These are phyloP conservation scores for Trichosporon coremiiforme DNA, from an alignment of 1,284 basidiomycete species.

Conservation along the genomic window DNA sequence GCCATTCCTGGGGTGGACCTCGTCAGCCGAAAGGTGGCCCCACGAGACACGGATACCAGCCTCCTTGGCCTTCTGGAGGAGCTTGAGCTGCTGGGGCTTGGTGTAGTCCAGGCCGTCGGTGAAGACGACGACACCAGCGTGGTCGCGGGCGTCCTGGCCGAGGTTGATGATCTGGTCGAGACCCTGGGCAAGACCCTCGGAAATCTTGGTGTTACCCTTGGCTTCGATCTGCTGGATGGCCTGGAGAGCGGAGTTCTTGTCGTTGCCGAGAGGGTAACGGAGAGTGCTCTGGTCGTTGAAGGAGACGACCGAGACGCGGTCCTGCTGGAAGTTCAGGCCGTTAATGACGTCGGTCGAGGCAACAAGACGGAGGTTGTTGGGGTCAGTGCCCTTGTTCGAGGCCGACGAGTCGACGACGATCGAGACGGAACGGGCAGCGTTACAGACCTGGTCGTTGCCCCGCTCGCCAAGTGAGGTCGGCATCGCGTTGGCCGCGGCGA, in stretches of 20 bases:
- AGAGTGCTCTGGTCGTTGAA: conserved; percentile 17
- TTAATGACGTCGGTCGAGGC: conserved; percentile 18
- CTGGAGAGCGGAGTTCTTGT: not conserved
- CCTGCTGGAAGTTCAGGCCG: conserved; percentile 18
- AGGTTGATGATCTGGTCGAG: conserved; percentile 12
- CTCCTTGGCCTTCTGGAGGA: conserved; percentile 10
- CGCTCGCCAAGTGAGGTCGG: not conserved
- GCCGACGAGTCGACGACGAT: conserved; percentile 23
- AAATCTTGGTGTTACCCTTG: conserved; percentile 16
- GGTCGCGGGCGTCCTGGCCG: not conserved
- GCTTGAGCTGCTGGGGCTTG: conserved; percentile 13
- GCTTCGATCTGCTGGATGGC: conserved; percentile 2
- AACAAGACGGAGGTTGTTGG: conserved; percentile 19
- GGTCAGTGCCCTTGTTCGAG: conserved; percentile 21
- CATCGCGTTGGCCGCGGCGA: conserved; percentile 11
- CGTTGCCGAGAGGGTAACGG: conserved; percentile 17
- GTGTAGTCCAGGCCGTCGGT: conserved; percentile 21
- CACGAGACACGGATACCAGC: conserved; percentile 20
- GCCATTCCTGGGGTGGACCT: not conserved
- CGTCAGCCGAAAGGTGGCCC: conserved; percentile 19
- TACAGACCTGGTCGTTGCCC: not conserved
- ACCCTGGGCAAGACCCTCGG: conserved; percentile 17
- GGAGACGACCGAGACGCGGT: conserved; percentile 19
- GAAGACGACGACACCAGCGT: conserved; percentile 23
- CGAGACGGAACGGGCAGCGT: conserved; percentile 18